Base-by-base conservation (phyloP, 108 stramenopile genomes). In the Parietichytrium sp. region DNA sequence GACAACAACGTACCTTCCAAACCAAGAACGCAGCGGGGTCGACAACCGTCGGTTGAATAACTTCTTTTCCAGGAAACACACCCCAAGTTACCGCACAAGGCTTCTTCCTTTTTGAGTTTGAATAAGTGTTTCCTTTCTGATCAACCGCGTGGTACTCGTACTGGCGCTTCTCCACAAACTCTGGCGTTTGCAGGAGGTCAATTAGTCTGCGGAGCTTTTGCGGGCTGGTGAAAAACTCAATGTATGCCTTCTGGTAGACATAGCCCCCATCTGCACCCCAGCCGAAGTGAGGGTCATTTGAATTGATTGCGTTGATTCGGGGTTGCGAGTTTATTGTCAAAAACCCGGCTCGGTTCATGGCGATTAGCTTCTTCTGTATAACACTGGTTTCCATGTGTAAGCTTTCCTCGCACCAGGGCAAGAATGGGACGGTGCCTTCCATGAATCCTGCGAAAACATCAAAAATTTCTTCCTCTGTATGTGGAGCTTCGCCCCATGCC, bases 41-140 rank as follows among this genome's bases (percentile, higher is more conserved):
- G 84, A 96, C 96, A n/a, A 98, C 92, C 15, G 97, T 98, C 30
- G 97, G 97, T 87, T 98, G 97, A 15, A 95, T 81, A 54, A 98
- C 93, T 86, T 98, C 97, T 38, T 93, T 84, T 80, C 95, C 93
- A 29, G 91, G 91, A 81, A 92, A 92, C 4, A 92, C 92, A 26
- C 94, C 96, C 96, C 97, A 98, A 3, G 97, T 97, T 27, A 98
- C 52, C 4, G 90, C 90, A 4, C 85, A 86, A 23, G 85, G 54
- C 20, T 20, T 30, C 6, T 13, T 45, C 50, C 31, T 23, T 47
- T 54, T 79, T 49, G 27, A 4, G 33, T 83, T 83, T 1, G 51
- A 78, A 51, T 83, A 83, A 29, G 23, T 54, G 79, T 80, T 82
- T 20, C 85, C 85, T 20, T 30, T 12, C n/a, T 18, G 30, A 25